Evolutionary conservation across 345 rosid genomes (phyloP), one percentile per base, ranked within the genome.

Genomic region (Luvunga scandens): DNA sequence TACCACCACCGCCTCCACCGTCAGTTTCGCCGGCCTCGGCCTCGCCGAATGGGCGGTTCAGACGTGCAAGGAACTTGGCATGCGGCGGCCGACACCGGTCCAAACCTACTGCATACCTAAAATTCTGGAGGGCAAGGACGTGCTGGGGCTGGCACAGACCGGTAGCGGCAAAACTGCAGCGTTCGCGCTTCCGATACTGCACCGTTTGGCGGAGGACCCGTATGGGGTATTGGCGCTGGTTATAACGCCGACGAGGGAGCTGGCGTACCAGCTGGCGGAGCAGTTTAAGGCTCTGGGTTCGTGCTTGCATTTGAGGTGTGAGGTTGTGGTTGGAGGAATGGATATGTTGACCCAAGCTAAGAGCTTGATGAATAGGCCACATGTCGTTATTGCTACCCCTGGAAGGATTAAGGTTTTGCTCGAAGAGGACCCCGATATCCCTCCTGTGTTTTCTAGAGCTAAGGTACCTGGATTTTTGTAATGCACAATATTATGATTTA

Each of bases 101-200:
- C 99, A 96, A 72, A 75, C 88, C 62, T 95, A 94, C 80, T 96
- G 99, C 82, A 81, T 94, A 66, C 97, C 99, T 4, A 87, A 88
- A 80, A 92, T 91, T 48, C 81, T 94, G 1, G 87, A 85, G 0
- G 97, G 98, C 7, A 81, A 90, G 4, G 97, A 96, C 84, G 97
- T 94, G 45, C 66, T 96, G 9, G 97, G 98, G 1, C 86, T 96
- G 70, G 98, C 98, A 6, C 97, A 94, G 82, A 96, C 99, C 0
- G 98, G 98, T 4, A 90, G 95, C 69, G 98, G 98, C 30, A 96
- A 96, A 87, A 94, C 98, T 13, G 99, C 97, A 13, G 94, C 98
- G 19, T 96, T 94, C 79, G 99, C 98, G n/a, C 81, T 96, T 21
- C 99, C 98, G 1, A 94, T 96, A 66, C 90, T 96, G 74, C 88